These are phyloP conservation scores for Termitomyces sp. DNA, from an alignment of 768 basidiomycete genomes.

Conservation along the genomic window DNA sequence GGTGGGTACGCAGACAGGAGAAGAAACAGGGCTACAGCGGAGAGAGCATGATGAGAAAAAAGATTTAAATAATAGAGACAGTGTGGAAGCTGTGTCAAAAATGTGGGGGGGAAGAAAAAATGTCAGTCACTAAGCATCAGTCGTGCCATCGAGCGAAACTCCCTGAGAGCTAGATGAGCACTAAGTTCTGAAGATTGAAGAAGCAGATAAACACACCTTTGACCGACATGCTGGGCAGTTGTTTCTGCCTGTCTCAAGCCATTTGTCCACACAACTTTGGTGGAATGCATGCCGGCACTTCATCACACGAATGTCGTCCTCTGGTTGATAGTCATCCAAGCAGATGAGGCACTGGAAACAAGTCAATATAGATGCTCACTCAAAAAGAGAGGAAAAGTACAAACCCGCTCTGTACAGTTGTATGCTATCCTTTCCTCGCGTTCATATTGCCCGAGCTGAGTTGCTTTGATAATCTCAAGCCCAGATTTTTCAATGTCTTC, in stretches of 20 bases:
- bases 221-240: slow-evolving; percentile 91
- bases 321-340: slow-evolving; percentile 76
- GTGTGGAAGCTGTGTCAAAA: neutral
- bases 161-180: slow-evolving; percentile 20
- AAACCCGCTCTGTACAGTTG: slow-evolving; percentile 79
- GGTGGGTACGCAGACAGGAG: neutral
- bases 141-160: slow-evolving; percentile 22
- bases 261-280: slow-evolving; percentile 80
- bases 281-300: slow-evolving; percentile 90
- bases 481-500: slow-evolving; percentile 87
- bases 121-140: neutral
- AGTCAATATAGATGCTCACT: neutral
- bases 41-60: neutral
- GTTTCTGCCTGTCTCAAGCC: slow-evolving; percentile 82
- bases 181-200: neutral
- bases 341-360: slow-evolving; percentile 71
- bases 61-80: slow-evolving; percentile 1
- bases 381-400: slow-evolving; percentile 21
- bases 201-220: slow-evolving; percentile 43
- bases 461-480: slow-evolving; percentile 66
- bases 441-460: slow-evolving; percentile 50
- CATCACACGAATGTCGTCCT: slow-evolving; percentile 80
- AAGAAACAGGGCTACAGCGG: neutral
- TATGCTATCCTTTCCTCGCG: slow-evolving; percentile 59
- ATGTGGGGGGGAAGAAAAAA: neutral